Conservation (phyloP, 1,139 yeast genomes). For the Suhomyces bribrorum region DNA sequence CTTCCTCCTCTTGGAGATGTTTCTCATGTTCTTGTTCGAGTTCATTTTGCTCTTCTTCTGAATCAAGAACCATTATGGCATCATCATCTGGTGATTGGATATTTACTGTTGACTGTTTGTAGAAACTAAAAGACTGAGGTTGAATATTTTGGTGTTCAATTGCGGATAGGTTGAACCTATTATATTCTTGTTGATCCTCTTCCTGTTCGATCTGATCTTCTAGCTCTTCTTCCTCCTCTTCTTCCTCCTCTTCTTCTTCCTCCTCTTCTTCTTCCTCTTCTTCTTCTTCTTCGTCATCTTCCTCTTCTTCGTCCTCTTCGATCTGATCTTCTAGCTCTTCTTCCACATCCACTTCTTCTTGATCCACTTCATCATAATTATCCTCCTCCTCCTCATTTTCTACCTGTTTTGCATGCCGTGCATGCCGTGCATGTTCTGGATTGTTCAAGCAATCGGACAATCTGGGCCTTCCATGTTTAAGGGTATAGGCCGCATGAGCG, state of each 20-base stretch:
- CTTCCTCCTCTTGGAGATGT: slow-evolving; percentile 1
- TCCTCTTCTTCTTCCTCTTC: slow-evolving; percentile 8
- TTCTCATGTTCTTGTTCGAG: slow-evolving; percentile 1
- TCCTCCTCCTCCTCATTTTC: too few species aligned
- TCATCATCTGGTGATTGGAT: not conserved
- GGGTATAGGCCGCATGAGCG: too few species aligned
- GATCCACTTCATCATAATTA: not conserved
- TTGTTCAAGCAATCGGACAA: too few species aligned
- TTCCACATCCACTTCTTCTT: not conserved
- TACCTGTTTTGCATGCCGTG: not conserved
- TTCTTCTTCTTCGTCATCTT: slow-evolving; percentile 8
- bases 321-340: too few species aligned
- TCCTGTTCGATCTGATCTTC: slow-evolving; percentile 3
- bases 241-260: slow-evolving; percentile 3
- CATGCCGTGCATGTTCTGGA: too few species aligned
- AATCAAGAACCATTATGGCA: not conserved
- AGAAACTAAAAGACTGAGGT: not conserved
- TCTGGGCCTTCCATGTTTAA: too few species aligned
- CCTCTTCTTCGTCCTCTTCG: slow-evolving; percentile 5
- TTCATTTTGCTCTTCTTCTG: slow-evolving; percentile 2
- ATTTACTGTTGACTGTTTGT: not conserved
- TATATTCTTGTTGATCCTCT: slow-evolving; percentile 2
- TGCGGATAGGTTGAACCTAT: slow-evolving; percentile 1
- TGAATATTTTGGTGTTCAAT: not conserved
- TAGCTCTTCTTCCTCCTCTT: not conserved